Percentiles rank a stretch among this genome's conserved stretches.
Conservation (phyloP, 257 asterid genomes). For the Gentiana straminea region DNA sequence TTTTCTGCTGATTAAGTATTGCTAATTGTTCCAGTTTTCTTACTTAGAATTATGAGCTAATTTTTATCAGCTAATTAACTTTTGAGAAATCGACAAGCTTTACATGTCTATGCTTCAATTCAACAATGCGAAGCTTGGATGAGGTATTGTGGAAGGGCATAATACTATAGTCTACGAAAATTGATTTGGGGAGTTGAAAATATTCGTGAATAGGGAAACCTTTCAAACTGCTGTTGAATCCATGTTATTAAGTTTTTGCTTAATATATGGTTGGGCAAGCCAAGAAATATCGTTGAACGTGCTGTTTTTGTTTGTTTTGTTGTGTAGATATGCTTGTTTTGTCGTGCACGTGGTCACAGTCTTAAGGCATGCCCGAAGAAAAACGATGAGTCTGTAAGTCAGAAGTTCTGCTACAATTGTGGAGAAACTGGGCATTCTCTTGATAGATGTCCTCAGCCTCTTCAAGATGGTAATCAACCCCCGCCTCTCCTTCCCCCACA, state of each 20-base stretch:
- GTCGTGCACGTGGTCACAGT: slow-evolving; percentile 85
- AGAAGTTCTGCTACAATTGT: slow-evolving; percentile 78
- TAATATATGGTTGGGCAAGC: not conserved
- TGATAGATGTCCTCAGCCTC: slow-evolving; percentile 55
- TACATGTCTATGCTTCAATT: too few species aligned
- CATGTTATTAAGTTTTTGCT: not conserved
- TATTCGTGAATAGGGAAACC: too few species aligned
- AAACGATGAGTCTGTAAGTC: slow-evolving; percentile 32
- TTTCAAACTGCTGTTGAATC: too few species aligned
- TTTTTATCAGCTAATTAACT: too few species aligned
- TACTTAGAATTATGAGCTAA: too few species aligned
- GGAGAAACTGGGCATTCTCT: slow-evolving; percentile 82
- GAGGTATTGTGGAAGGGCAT: too few species aligned
- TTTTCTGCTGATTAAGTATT: not conserved
- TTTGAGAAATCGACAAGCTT: too few species aligned
- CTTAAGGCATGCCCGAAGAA: slow-evolving; percentile 74
- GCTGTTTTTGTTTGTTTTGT: not conserved
- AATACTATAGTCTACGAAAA: too few species aligned
- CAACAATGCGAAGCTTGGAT: too few species aligned
- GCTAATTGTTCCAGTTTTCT: too few species aligned
- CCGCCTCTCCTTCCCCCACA: not conserved
- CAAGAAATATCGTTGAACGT: not conserved
- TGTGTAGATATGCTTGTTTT: slow-evolving; percentile 66
- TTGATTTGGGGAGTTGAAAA: too few species aligned
- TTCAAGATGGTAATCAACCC: slow-evolving; percentile 61